Evolutionary conservation across 2,329 filamentous ascomycete genomes (phyloP).

Genomic region (Diaporthe humulicola): DNA sequence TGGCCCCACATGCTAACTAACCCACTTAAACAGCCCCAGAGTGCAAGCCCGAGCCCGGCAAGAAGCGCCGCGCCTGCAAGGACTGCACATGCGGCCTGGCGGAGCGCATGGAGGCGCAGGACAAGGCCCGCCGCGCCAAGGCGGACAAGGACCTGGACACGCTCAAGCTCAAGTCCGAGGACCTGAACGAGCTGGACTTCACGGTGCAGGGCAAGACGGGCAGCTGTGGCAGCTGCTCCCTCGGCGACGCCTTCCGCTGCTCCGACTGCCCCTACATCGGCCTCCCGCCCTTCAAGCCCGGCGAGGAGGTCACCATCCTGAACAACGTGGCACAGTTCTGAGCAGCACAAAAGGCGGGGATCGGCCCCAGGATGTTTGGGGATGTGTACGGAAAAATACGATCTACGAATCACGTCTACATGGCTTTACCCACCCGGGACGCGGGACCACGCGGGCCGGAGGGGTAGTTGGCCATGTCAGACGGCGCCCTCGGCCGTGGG

Average conservation of each 20-base stretch:
- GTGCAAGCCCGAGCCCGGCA: conserved; percentile 88
- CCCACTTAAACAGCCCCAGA: conserved; percentile 72
- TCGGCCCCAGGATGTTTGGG: not conserved
- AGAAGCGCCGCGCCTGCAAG: conserved; percentile 94
- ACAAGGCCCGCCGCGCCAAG: conserved; percentile 58
- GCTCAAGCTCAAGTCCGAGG: conserved; percentile 80
- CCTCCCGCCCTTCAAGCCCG: conserved; percentile 95
- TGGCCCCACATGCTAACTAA: conserved; percentile 44
- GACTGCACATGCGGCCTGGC: conserved; percentile 97
- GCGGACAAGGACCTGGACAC: conserved; percentile 54
- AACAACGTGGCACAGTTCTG: conserved; percentile 89
- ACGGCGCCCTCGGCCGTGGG: not conserved
- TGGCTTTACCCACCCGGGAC: not conserved
- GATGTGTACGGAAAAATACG: not conserved
- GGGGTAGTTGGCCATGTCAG: not conserved
- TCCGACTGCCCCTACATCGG: conserved; percentile 73
- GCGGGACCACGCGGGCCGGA: not conserved
- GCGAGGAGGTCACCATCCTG: conserved; percentile 90
- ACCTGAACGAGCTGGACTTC: conserved; percentile 93
- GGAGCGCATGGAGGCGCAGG: conserved; percentile 87
- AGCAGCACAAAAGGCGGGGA: conserved; percentile 43
- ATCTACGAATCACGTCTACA: not conserved
- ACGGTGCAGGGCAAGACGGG: conserved; percentile 98
- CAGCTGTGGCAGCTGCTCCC: conserved; percentile 92
- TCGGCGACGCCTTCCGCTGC: conserved; percentile 90